Conservation (phyloP, 371 early-diverging fungal genomes). For the Mortierella sp. region DNA sequence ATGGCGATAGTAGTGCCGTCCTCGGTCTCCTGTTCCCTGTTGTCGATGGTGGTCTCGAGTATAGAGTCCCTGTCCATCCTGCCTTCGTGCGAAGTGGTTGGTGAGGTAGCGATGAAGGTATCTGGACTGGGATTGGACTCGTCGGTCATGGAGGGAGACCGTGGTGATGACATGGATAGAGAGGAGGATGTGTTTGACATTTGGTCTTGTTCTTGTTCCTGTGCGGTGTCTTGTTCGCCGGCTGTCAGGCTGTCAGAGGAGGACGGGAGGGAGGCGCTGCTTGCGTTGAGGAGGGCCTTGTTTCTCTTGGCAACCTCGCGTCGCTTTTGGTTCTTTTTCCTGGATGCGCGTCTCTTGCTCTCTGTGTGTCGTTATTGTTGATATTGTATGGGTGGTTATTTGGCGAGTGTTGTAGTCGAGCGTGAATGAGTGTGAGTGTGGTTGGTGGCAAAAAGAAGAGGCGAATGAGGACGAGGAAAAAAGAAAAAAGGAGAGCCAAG, state of each 20-base stretch:
- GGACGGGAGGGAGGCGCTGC: slow-evolving; percentile 7
- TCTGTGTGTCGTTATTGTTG: slow-evolving; percentile 10
- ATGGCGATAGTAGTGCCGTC: background rate
- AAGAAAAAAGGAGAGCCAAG: background rate
- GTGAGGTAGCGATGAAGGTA: background rate
- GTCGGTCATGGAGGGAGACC: background rate
- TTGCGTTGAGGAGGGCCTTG: slow-evolving; percentile 22
- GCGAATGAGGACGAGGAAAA: background rate
- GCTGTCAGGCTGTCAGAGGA: background rate
- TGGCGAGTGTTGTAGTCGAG: background rate
- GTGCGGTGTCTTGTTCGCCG: background rate
- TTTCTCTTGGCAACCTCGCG: slow-evolving; percentile 38
- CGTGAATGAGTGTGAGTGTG: background rate
- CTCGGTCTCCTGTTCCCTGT: background rate
- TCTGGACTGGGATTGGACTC: background rate
- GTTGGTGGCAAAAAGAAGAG: background rate
- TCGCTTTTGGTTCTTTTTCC: slow-evolving; percentile 37
- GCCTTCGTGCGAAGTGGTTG: background rate
- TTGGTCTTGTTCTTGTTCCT: background rate
- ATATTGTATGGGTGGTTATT: background rate
- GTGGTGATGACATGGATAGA: background rate
- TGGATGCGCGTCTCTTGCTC: slow-evolving; percentile 34
- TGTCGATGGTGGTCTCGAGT: background rate
- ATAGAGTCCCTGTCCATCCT: background rate
- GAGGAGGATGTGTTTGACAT: background rate